phyloP scores from a whole-genome alignment of 2,329 filamentous ascomycete genomes.

The Botrytis squamosa region DNA sequence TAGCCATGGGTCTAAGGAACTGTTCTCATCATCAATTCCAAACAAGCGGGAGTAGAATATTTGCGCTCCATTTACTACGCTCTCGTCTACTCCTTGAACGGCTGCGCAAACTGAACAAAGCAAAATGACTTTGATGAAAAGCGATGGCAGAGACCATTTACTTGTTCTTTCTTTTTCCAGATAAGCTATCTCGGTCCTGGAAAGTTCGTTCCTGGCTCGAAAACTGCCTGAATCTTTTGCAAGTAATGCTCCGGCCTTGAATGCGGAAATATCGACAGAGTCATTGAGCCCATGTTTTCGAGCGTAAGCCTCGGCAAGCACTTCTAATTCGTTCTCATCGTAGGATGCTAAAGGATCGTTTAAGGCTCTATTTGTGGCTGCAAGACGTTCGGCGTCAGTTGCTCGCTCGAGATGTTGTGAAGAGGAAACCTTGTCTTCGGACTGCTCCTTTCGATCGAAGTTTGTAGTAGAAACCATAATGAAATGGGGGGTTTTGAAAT shows the following conservation, averaged over 20 bases:
- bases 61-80: conserved; percentile 67
- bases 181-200: conserved; percentile 55
- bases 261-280: conserved; percentile 57
- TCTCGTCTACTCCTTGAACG: conserved; percentile 70
- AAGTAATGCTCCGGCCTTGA: conserved; percentile 58
- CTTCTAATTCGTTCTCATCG: background rate
- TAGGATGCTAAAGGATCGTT: conserved; percentile 1
- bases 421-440: background rate
- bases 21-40: conserved; percentile 53
- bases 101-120: conserved; percentile 67
- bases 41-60: conserved; percentile 63
- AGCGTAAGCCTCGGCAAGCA: conserved; percentile 51
- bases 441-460: background rate
- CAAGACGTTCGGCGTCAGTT: conserved; percentile 4
- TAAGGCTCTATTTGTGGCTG: background rate
- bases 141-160: conserved; percentile 66
- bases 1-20: conserved; percentile 52
- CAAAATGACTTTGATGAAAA: conserved; percentile 51
- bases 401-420: background rate
- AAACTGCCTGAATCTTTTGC: conserved; percentile 48
- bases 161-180: conserved; percentile 61
- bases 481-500: background rate
- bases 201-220: conserved; percentile 47
- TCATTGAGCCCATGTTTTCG: conserved; percentile 53
- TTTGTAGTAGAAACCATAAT: background rate